Evolutionary conservation across 352 stramenopile species (phyloP), one percentile per base, ranked within the genome.

Genomic region (Pythium coloratum): DNA sequence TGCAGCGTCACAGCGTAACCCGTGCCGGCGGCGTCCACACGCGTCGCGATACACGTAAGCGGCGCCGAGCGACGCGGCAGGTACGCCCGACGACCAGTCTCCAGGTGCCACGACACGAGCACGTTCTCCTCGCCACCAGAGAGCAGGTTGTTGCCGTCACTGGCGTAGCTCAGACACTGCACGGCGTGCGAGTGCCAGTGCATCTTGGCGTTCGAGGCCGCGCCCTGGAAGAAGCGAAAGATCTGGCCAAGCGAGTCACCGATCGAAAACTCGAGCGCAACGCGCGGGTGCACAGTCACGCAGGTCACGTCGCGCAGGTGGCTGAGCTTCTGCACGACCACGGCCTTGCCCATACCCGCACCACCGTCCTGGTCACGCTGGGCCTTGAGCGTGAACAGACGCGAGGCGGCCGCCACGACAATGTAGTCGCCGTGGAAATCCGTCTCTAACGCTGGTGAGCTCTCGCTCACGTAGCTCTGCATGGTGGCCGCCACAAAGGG

Each of bases 131-230:
- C 83, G 49, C 90, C 90, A 9, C 90, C 90, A 0, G 86, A 96
- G 12, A 95, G 49, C 18, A 97, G 61, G 59, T 86, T 93, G 33
- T 87, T 78, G 44, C 89, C 87, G 62, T 97, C 77, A 34, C 66
- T 77, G 30, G 86, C 88, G 78, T 94, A 96, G 54, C 76, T 69
- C 3, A 96, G 33, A 38, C 81, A 91, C 54, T 73, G 64, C 13
- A 97, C 85, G 2, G 81, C 78, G 55, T 97, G 87, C 32, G 90
- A 77, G 66, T 97, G 90, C 90, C 90, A 97, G 70, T 97, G 89
- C 72, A 94, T 78, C 67, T 84, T 89, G 36, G 82, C 74, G 0
- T 69, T 78, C 10, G 73, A 78, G 56, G 38, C 68, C 28, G 14
- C 72, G 54, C 32, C 61, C 40, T 66, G 59, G 50, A 85, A 64